These are phyloP conservation scores for Microthyrium microscopicum DNA, from an alignment of 2,329 filamentous ascomycete species.

Conservation along the genomic window DNA sequence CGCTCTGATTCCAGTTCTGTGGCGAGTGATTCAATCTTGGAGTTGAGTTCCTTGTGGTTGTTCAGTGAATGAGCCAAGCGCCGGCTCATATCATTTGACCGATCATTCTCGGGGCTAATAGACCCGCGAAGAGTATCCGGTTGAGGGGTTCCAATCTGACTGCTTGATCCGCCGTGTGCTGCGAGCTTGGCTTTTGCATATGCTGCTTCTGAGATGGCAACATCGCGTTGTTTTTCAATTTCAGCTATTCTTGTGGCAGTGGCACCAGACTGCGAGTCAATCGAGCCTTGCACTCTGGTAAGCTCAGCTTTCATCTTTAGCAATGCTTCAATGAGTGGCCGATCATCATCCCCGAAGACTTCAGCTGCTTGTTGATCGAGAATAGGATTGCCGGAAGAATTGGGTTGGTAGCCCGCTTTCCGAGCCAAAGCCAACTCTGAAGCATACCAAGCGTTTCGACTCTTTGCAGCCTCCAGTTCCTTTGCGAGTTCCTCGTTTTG, in stretches of 20 bases:
- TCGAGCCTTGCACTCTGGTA: constrained; percentile 71
- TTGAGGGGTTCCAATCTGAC: constrained; percentile 40
- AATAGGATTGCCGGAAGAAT: constrained; percentile 38
- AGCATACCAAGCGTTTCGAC: constrained; percentile 89
- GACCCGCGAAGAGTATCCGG: constrained; percentile 37
- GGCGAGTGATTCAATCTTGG: constrained; percentile 51
- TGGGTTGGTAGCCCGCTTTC: constrained; percentile 73
- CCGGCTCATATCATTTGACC: constrained; percentile 57
- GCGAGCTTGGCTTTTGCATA: constrained; percentile 90
- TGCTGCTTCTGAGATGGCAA: constrained; percentile 83
- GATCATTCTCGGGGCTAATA: constrained; percentile 45
- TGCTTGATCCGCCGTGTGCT: constrained; percentile 55
- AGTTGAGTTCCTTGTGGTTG: constrained; percentile 63
- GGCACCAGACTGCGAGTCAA: constrained; percentile 72
- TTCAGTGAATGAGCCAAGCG: constrained; percentile 71
- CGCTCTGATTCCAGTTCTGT: constrained; percentile 67
- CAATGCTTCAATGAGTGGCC: constrained; percentile 79
- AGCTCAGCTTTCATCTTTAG: constrained; percentile 82
- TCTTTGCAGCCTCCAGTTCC: constrained; percentile 71
- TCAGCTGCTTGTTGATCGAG: constrained; percentile 64
- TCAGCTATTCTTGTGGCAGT: constrained; percentile 85
- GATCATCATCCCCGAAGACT: constrained; percentile 79
- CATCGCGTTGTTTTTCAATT: constrained; percentile 84
- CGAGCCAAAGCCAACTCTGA: constrained; percentile 84
- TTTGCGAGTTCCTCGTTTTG: constrained; percentile 63